Evolutionary conservation across 805 yeast species (phyloP).

Genomic region (Kluyveromyces dobzhanskii): DNA sequence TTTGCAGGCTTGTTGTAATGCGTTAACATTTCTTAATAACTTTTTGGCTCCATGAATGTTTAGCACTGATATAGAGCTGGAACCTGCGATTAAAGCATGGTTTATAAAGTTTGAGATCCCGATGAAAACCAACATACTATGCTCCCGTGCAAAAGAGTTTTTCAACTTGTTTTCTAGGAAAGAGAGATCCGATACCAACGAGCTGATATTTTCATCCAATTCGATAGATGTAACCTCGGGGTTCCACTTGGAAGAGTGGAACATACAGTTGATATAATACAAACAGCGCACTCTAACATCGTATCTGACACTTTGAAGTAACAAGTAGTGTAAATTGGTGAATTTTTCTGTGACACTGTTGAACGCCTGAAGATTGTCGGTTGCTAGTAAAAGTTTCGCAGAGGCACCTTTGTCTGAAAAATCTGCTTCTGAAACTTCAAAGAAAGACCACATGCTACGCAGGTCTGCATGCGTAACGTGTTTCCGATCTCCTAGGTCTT

Average conservation of each 20-base stretch:
- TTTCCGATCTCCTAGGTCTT: background rate
- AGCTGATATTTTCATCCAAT: conserved; percentile 21
- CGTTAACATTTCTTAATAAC: conserved; percentile 24
- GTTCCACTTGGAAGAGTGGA: conserved; percentile 23
- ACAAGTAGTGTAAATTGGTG: conserved; percentile 11
- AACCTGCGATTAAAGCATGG: conserved; percentile 19
- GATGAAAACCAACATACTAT: conserved; percentile 15
- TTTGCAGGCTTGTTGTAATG: conserved; percentile 25
- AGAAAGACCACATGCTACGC: conserved; percentile 33
- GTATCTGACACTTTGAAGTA: conserved; percentile 21
- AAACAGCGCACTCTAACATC: conserved; percentile 25
- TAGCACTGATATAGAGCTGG: conserved; percentile 18
- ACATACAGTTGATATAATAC: conserved; percentile 20
- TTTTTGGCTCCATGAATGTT: conserved; percentile 27
- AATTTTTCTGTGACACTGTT: conserved; percentile 15
- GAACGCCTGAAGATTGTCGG: conserved; percentile 13
- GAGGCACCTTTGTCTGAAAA: conserved; percentile 10
- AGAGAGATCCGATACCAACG: conserved; percentile 20
- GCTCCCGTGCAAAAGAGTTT: conserved; percentile 14
- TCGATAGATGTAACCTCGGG: conserved; percentile 26
- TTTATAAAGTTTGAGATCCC: conserved; percentile 22
- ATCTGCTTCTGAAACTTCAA: conserved; percentile 27
- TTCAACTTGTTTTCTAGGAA: conserved; percentile 22
- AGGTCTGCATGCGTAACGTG: conserved; percentile 18
- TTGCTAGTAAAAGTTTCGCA: conserved; percentile 16